phyloP scores from a whole-genome alignment of 352 stramenopile genomes.

The Pythium myriotylum region DNA sequence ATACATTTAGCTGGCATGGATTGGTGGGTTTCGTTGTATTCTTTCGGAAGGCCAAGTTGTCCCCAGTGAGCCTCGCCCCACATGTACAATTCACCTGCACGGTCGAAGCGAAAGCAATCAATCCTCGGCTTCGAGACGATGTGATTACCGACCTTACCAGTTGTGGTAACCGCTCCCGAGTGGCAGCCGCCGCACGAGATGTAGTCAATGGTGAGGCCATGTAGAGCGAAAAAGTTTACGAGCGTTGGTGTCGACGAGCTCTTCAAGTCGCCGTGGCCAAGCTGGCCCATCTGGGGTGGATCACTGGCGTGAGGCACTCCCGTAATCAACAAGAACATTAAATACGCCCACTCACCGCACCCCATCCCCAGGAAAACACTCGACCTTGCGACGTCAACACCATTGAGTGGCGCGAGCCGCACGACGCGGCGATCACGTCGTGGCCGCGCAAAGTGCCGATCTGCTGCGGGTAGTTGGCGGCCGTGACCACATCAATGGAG shows the following conservation, averaged over 20 bases:
- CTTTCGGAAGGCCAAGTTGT: conserved; percentile 70
- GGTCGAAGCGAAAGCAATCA: background rate
- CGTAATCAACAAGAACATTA: background rate
- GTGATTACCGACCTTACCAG: conserved; percentile 37
- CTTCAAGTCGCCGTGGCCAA: conserved; percentile 77
- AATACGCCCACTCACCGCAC: conserved; percentile 45
- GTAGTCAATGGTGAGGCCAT: conserved; percentile 59
- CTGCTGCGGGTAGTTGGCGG: conserved; percentile 75
- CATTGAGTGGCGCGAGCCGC: conserved; percentile 83
- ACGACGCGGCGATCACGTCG: conserved; percentile 71
- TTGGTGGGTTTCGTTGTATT: conserved; percentile 64
- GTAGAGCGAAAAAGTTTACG: conserved; percentile 64
- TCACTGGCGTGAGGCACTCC: background rate
- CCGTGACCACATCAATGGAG: conserved; percentile 71
- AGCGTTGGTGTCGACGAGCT: conserved; percentile 61
- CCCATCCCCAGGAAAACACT: conserved; percentile 82
- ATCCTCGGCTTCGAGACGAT: background rate
- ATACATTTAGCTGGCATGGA: conserved; percentile 67
- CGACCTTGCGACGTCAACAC: conserved; percentile 63
- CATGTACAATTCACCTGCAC: conserved; percentile 70
- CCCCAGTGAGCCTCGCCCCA: conserved; percentile 86
- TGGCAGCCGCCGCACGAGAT: conserved; percentile 85
- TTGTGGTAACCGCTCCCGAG: conserved; percentile 69
- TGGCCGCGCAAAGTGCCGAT: conserved; percentile 49
- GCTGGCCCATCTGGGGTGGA: conserved; percentile 68